phyloP scores from a whole-genome alignment of 495 filamentous ascomycete genomes.

The Neurospora hispaniola region DNA sequence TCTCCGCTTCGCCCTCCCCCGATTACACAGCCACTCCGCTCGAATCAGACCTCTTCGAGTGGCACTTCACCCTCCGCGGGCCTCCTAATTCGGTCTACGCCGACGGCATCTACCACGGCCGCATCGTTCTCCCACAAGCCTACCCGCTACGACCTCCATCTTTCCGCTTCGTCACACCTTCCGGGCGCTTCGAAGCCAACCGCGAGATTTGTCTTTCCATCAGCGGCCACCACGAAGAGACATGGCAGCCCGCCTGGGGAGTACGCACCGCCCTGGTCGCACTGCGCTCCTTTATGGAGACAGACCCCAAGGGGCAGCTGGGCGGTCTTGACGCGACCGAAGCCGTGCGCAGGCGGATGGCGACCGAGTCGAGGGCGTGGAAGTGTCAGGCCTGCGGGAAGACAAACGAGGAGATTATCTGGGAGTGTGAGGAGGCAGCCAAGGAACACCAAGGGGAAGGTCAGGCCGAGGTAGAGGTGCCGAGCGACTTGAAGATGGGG shows the following conservation, averaged over 20 bases:
- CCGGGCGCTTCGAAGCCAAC: conserved; percentile 90
- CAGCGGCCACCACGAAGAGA: conserved; percentile 91
- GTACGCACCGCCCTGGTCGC: conserved; percentile 70
- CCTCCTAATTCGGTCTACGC: conserved; percentile 74
- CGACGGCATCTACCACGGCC: conserved; percentile 83
- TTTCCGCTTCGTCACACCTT: conserved; percentile 90
- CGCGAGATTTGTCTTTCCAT: conserved; percentile 94
- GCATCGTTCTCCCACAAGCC: conserved; percentile 76
- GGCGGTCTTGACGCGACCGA: conserved; percentile 72
- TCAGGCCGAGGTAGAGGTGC: conserved; percentile 35
- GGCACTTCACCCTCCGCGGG: conserved; percentile 96
- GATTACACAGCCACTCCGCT: conserved; percentile 75
- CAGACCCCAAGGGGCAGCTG: conserved; percentile 65
- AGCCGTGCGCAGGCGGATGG: conserved; percentile 52
- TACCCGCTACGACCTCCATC: conserved; percentile 86
- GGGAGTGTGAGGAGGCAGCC: conserved; percentile 50
- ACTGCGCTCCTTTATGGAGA: conserved; percentile 64
- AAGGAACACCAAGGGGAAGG: conserved; percentile 34
- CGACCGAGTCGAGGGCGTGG: conserved; percentile 46
- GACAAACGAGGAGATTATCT: conserved; percentile 62
- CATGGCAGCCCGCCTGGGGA: conserved; percentile 97
- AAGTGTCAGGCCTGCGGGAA: conserved; percentile 46
- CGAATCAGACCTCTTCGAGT: conserved; percentile 89
- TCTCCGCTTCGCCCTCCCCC: conserved; percentile 62
- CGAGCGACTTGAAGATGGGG: conserved; percentile 48